Evolutionary conservation across 768 basidiomycete species (phyloP).

Genomic region (Lactifluus hygrophoroides): DNA sequence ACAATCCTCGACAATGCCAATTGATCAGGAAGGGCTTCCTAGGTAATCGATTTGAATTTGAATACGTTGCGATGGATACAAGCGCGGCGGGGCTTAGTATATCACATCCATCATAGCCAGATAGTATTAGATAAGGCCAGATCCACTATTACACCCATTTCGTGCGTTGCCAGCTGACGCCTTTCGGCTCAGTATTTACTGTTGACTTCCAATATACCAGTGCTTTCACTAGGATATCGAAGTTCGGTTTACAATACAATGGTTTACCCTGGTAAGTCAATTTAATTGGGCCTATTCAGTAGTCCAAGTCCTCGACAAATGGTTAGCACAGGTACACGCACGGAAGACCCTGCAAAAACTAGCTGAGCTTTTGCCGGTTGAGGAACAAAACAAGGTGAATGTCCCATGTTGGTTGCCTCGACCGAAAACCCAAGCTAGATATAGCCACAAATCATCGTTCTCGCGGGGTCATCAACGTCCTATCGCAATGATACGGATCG

Average conservation of each 20-base stretch:
- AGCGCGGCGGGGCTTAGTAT: no score
- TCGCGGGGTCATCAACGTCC: constrained; percentile 53
- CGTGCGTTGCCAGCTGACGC: no score
- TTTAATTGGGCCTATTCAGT: neutral
- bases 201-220: neutral
- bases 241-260: neutral
- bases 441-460: constrained; percentile 61
- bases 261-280: constrained; percentile 2
- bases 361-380: constrained; percentile 37
- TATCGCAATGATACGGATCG: constrained; percentile 82
- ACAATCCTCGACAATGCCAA: no score
- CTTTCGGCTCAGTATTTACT: neutral
- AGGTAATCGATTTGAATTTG: no score
- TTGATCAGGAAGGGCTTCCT: no score
- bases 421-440: neutral
- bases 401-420: neutral
- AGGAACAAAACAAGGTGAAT: constrained; percentile 46
- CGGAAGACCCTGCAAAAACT: constrained; percentile 47
- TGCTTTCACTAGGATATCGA: neutral
- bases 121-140: no score
- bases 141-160: no score
- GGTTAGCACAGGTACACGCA: constrained; percentile 44
- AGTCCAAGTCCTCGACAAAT: neutral
- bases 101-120: no score
- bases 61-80: no score